Base-by-base conservation (phyloP, 2,329 filamentous ascomycete species). In the Chaetomium sp. region DNA sequence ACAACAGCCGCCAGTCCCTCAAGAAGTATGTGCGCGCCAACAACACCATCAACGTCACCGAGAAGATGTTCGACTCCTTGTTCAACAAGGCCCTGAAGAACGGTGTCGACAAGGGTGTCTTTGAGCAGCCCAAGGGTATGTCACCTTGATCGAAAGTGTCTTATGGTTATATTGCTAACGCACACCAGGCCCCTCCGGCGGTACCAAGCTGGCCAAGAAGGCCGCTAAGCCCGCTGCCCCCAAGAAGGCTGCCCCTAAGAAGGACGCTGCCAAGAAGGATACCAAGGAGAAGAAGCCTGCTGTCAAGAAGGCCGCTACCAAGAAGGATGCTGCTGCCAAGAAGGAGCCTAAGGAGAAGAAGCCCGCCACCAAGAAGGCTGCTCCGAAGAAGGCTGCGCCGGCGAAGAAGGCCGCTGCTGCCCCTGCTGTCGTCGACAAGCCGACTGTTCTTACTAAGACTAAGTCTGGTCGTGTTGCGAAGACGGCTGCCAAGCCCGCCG, bases 121-220 rank as follows among this genome's bases (percentile, higher is more conserved):
- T 96, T 70, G 81, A 85, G 69, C 90, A 92, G 72, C 91, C 91
- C 68, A 96, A 96, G 84, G 91, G 90, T 90, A 80, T 64, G 82
- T 78, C 32, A n/a, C 35, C 12, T 8, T 3, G 11, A 33, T 5
- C 33, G 6, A 12, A 6, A 11, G 2, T 27, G 19, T 32, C 0
- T 41, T 51, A 34, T n/a, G 8, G 11, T 3, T 27, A 19, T 14
- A 14, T 14, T n/a, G 19, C 57, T 70, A 49, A 70, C 59, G n/a
- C 47, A 35, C 8, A 14, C 27, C 47, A 91, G 87, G 88, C 67
- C 80, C 89, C 58, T 96, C 91, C 61, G 91, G 91, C 59, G 88
- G 89, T 64, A 90, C 94, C 74, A 96, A 96, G 86, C 86, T 96
- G 58, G 87, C 87, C 58, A 92, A 92, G 85, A 91, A 90, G 79